A percentile compares a stretch with the other conserved stretches of the same genome.
phyloP scores from a whole-genome alignment of 176 grass and related monocot species.

The Lolium rigidum region DNA sequence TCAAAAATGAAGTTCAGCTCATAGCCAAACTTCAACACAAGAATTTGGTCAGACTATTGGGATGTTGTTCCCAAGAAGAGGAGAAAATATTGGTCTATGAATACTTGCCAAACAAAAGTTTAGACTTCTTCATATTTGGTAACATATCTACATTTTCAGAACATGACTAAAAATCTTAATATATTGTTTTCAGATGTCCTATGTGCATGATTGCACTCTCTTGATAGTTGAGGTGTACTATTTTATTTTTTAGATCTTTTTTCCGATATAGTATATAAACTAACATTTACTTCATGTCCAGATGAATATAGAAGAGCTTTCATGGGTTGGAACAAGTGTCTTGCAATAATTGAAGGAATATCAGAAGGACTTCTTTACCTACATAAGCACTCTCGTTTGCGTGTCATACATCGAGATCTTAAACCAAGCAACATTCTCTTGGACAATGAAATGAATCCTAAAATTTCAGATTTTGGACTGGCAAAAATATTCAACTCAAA shows the following conservation, averaged over 20 bases:
- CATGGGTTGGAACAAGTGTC: conserved; percentile 39
- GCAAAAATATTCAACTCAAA: neutral
- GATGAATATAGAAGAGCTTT: conserved; percentile 37
- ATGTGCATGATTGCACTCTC: too few species aligned
- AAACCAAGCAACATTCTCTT: conserved; percentile 54
- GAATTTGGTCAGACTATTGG: neutral
- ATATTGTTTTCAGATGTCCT: too few species aligned
- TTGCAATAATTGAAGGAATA: conserved; percentile 44
- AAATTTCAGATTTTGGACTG: neutral
- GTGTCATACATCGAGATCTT: conserved; percentile 54
- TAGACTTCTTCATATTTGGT: conserved; percentile 69
- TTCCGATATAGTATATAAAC: neutral
- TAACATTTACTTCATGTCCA: neutral
- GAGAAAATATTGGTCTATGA: conserved; percentile 70
- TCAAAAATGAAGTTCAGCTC: neutral
- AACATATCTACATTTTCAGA: neutral
- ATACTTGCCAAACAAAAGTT: conserved; percentile 70
- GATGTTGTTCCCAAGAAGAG: conserved; percentile 42
- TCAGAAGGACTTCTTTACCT: conserved; percentile 51
- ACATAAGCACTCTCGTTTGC: conserved; percentile 45
- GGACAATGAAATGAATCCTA: neutral
- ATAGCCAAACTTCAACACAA: neutral
- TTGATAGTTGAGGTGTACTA: too few species aligned
- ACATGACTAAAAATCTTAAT: too few species aligned
- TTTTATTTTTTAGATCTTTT: too few species aligned